phyloP scores from a whole-genome alignment of 192 early-diverging fungal genomes.

The Geosiphon pyriformis region DNA sequence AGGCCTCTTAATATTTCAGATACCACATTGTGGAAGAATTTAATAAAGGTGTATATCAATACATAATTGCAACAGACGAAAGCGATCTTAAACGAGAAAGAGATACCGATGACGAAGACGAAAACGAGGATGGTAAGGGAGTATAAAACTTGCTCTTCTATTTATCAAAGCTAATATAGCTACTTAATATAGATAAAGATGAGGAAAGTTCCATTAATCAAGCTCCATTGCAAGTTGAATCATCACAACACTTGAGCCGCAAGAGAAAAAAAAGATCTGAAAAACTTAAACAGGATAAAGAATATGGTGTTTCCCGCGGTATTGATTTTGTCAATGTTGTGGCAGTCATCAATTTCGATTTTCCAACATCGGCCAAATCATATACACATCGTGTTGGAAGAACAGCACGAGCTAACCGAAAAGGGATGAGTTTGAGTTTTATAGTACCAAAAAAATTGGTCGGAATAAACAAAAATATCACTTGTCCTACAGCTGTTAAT shows the following conservation, averaged over 20 bases:
- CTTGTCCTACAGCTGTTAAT: constrained; percentile 27
- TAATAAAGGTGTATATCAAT: constrained; percentile 92
- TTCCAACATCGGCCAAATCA: constrained; percentile 75
- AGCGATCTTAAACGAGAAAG: constrained; percentile 61
- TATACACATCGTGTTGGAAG: constrained; percentile 95
- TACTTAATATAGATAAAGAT: background rate
- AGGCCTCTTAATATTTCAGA: too few relatives aligned
- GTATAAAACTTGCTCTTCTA: background rate
- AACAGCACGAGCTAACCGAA: constrained; percentile 86
- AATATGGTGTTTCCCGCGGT: constrained; percentile 94
- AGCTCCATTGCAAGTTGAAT: constrained; percentile 23
- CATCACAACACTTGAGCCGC: constrained; percentile 27
- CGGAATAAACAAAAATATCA: constrained; percentile 29
- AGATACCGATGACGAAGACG: constrained; percentile 57
- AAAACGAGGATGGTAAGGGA: constrained; percentile 31
- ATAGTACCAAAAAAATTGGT: constrained; percentile 54
- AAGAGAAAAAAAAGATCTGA: constrained; percentile 43
- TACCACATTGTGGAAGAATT: constrained; percentile 97
- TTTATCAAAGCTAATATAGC: too few relatives aligned
- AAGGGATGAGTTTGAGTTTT: constrained; percentile 87
- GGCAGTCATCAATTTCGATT: constrained; percentile 96
- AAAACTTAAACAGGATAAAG: constrained; percentile 60
- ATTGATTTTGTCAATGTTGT: constrained; percentile 92
- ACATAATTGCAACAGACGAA: constrained; percentile 95
- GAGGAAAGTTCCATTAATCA: background rate